Percentiles rank a stretch among this genome's conserved stretches.
Conservation (phyloP, 163 green algal genomes). For the Prototheca cutis region DNA sequence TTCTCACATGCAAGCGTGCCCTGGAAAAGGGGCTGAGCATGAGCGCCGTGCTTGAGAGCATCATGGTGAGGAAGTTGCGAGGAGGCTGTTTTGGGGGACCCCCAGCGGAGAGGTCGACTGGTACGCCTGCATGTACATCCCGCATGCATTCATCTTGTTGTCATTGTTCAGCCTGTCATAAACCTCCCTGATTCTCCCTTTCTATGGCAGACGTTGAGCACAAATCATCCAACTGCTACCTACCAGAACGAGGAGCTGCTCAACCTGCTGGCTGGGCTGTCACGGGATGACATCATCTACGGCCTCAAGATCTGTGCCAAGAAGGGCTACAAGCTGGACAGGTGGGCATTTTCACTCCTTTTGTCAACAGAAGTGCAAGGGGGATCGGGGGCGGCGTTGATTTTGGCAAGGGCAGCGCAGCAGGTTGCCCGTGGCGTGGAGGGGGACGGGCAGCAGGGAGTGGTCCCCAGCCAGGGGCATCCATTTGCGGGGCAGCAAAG, state of each 20-base stretch:
- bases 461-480: no score
- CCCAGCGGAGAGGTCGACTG: no score
- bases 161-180: no score
- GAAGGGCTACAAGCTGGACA: slow-evolving; percentile 4
- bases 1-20: slow-evolving; percentile 24
- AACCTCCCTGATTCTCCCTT: no score
- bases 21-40: slow-evolving; percentile 18
- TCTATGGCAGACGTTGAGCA: slow-evolving; percentile 17
- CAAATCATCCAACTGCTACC: slow-evolving; percentile 14
- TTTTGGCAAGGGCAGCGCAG: background rate
- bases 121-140: background rate
- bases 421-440: no score
- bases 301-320: slow-evolving; percentile 25
- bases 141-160: no score
- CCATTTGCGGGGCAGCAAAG: no score
- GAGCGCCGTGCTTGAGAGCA: background rate
- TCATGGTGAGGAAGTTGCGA: background rate
- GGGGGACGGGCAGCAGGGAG: no score
- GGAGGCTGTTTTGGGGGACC: background rate
- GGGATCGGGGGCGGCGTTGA: background rate
- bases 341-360: slow-evolving; percentile 5
- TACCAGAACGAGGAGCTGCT: slow-evolving; percentile 15
- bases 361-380: background rate
- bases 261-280: background rate
- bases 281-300: slow-evolving; percentile 25